Percentiles rank a stretch among this genome's conserved stretches.
Conservation (phyloP, 805 yeast genomes). For the Kluyveromyces starmeri region DNA sequence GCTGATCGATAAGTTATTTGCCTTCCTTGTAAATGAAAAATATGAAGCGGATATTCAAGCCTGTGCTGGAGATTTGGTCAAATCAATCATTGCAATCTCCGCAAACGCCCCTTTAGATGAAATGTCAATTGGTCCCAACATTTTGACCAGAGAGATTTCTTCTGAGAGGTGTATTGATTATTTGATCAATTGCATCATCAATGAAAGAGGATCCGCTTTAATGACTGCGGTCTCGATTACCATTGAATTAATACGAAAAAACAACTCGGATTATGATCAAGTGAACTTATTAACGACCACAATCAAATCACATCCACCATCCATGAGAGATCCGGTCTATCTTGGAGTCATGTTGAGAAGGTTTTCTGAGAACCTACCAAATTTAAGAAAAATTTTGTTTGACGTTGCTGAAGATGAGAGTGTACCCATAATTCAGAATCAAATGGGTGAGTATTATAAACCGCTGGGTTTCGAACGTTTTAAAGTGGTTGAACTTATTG, state of each 20-base stretch:
- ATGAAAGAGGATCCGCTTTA: slow-evolving; percentile 65
- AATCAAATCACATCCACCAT: slow-evolving; percentile 78
- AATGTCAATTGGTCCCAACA: slow-evolving; percentile 91
- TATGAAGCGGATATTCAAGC: slow-evolving; percentile 62
- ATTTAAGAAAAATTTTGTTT: slow-evolving; percentile 14
- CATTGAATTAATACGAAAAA: slow-evolving; percentile 88
- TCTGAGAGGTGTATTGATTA: slow-evolving; percentile 52
- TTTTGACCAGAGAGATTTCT: slow-evolving; percentile 78
- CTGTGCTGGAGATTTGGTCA: slow-evolving; percentile 88
- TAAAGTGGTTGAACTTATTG: slow-evolving; percentile 83
- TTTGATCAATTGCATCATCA: slow-evolving; percentile 62
- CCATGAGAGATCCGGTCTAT: slow-evolving; percentile 82
- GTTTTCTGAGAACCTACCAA: slow-evolving; percentile 53
- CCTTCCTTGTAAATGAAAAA: slow-evolving; percentile 50
- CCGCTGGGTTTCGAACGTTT: slow-evolving; percentile 88
- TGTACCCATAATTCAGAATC: slow-evolving; percentile 39
- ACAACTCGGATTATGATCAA: slow-evolving; percentile 90
- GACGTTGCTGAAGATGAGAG: slow-evolving; percentile 16
- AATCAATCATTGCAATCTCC: slow-evolving; percentile 88
- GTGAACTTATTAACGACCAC: slow-evolving; percentile 70
- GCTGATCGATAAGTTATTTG: slow-evolving; percentile 61
- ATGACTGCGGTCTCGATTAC: slow-evolving; percentile 88
- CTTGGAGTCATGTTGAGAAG: slow-evolving; percentile 71
- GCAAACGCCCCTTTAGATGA: slow-evolving; percentile 75
- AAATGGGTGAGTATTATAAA: slow-evolving; percentile 50